A percentile compares a stretch with the other conserved stretches of the same genome.
Evolutionary conservation across 768 basidiomycete genomes (phyloP).

Genomic region (Thelephora aurantiotincta): DNA sequence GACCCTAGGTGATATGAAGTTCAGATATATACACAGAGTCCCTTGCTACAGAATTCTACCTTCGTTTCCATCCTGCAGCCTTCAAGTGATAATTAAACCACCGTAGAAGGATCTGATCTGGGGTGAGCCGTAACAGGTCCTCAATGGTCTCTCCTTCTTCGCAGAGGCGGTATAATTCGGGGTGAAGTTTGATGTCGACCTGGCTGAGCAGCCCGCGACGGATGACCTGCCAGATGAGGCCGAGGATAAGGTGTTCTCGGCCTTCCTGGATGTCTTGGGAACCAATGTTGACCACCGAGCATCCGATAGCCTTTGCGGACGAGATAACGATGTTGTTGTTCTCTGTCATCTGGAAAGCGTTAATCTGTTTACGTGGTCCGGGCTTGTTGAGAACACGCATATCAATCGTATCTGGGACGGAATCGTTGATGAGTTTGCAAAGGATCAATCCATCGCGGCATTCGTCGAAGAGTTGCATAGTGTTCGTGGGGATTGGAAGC

Average conservation of each 20-base stretch:
- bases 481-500: constrained; percentile 87
- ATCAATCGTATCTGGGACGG: constrained; percentile 98
- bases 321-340: constrained; percentile 99
- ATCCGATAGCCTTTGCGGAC: constrained; percentile 95
- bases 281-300: constrained; percentile 97
- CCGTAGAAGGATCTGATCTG: constrained; percentile 92
- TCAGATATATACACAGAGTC: not conserved
- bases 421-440: constrained; percentile 98
- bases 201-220: constrained; percentile 83
- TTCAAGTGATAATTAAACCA: constrained; percentile 99
- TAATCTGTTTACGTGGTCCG: constrained; percentile 64
- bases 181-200: constrained; percentile 97
- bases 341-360: constrained; percentile 98
- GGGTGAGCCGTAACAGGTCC: constrained; percentile 83
- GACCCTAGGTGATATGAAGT: constrained; percentile 39
- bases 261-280: constrained; percentile 87
- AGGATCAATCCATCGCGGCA: constrained; percentile 91
- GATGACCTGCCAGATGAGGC: constrained; percentile 98
- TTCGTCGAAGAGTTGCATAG: constrained; percentile 98
- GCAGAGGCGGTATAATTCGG: constrained; percentile 88
- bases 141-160: constrained; percentile 97
- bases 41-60: constrained; percentile 27
- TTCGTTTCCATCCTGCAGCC: constrained; percentile 81
- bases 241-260: constrained; percentile 90
- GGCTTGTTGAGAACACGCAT: constrained; percentile 95